A percentile compares a stretch with the other conserved stretches of the same genome.
phyloP scores from a whole-genome alignment of 140 eudicot genomes.

The Cichorium intybus region DNA sequence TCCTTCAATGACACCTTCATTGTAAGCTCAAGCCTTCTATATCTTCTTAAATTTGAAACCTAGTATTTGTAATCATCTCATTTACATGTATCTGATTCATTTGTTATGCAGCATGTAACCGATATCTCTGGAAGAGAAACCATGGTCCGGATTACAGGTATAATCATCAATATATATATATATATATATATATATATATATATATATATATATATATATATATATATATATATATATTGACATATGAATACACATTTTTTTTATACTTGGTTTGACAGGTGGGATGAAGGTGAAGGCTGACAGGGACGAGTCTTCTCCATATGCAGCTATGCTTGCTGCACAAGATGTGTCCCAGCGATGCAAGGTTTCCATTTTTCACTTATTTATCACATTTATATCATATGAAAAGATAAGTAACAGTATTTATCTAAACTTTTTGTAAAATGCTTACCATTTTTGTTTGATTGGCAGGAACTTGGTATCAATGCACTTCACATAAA shows the following conservation, averaged over 20 bases:
- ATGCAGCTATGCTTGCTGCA: constrained; percentile 93
- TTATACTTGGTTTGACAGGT: constrained; percentile 30
- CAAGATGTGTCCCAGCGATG: constrained; percentile 71
- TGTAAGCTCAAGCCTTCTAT: constrained; percentile 22
- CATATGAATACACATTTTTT: too few relatives aligned
- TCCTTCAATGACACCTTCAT: constrained; percentile 70
- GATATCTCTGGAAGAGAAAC: constrained; percentile 75
- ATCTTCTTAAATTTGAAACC: neutral
- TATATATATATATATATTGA: too few relatives aligned
- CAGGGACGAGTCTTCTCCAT: constrained; percentile 85
- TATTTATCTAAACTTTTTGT: neutral
- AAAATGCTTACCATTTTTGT: neutral
- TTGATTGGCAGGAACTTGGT: constrained; percentile 55
- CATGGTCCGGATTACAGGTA: constrained; percentile 72
- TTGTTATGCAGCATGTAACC: constrained; percentile 53
- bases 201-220: too few relatives aligned
- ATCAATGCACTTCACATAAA: constrained; percentile 72
- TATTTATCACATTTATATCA: neutral
- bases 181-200: too few relatives aligned
- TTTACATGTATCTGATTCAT: neutral
- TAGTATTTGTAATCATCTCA: neutral
- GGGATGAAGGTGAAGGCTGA: constrained; percentile 94
- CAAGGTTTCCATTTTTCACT: constrained; percentile 40
- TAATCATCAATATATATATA: neutral
- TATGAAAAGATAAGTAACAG: too few relatives aligned